Evolutionary conservation across 768 basidiomycete genomes (phyloP), one percentile per base, ranked within the genome.

Genomic region (Tylopilus felleus): DNA sequence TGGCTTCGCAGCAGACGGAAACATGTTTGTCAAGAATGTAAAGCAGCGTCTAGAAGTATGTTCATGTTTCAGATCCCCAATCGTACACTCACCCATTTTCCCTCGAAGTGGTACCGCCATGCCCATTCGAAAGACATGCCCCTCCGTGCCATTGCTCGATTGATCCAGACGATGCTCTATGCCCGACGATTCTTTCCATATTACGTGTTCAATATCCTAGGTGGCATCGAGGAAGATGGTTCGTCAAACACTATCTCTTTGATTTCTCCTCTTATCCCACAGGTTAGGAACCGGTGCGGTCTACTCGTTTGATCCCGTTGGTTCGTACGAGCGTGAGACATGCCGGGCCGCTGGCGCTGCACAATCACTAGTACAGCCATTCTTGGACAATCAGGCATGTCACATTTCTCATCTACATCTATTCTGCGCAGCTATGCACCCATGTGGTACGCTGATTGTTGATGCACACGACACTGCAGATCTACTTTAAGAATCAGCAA

Each of bases 291-390:
- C 91, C 35, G 97, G 97, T 49, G 93, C 96, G 10, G 95, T 99
- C 28, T 99, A 99, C 79, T 98, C 96, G n/a, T 99, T 97, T 72
- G 97, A 99, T 73, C 97, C 97, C 36, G 93, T 98, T 29, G 97
- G 97, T 25, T 94, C 91, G 45, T 99, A 99, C 71, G 95, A 98
- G 74, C 89, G 97, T 56, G 94, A 97, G 75, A 83, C 90, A 29
- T 98, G 95, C 75, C 87, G 97, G 58, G 95, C 95, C 36, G 94
- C 95, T 45, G 97, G 97, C 47, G 89, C 95, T 16, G 96, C 95
- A n/a, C 89, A 93, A 68, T 81, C 85, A 45, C 82, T 99, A 22
- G 83, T 99, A 8, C 97, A 99, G 66, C 97, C 97, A 2, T 97
- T 99, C 84, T 75, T 99, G 63, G 97, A 99, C 74, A 98, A 97